These are phyloP conservation scores for Acer campestre DNA, from an alignment of 345 rosid genomes.

Conservation along the genomic window DNA sequence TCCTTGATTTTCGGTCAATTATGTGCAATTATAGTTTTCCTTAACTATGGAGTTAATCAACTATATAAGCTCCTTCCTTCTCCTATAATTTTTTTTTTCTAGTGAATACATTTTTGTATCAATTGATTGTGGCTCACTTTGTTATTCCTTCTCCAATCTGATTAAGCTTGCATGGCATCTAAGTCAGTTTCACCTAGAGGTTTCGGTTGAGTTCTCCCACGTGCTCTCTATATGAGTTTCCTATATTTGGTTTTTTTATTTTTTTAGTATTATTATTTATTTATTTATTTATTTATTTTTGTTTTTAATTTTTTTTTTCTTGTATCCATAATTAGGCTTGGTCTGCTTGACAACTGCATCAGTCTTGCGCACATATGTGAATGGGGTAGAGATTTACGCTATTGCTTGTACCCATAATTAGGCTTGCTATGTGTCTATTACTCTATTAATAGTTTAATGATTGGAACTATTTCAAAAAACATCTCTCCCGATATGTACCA, in stretches of 20 bases:
- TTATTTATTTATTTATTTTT: too few species aligned
- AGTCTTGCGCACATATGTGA: not conserved
- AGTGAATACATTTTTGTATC: not conserved
- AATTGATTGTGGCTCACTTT: too few species aligned
- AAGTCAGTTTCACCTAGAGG: not conserved
- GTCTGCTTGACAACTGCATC: not conserved
- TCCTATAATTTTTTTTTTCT: not conserved
- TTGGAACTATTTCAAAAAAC: not conserved
- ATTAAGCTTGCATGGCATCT: not conserved
- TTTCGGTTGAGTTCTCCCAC: not conserved
- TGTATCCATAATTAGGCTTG: not conserved
- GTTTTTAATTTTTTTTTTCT: too few species aligned
- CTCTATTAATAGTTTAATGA: not conserved
- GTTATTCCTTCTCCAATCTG: not conserved
- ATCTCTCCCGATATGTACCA: not conserved
- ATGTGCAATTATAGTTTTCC: not conserved
- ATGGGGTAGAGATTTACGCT: not conserved
- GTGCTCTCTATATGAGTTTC: not conserved
- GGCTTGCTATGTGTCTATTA: not conserved
- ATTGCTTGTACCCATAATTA: not conserved
- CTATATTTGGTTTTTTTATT: not conserved
- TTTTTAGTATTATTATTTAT: too few species aligned
- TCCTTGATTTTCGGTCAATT: not conserved
- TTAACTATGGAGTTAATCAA: not conserved
- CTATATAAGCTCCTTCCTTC: not conserved